phyloP scores from a whole-genome alignment of 768 basidiomycete genomes.

The Kwoniella bestiolae region DNA sequence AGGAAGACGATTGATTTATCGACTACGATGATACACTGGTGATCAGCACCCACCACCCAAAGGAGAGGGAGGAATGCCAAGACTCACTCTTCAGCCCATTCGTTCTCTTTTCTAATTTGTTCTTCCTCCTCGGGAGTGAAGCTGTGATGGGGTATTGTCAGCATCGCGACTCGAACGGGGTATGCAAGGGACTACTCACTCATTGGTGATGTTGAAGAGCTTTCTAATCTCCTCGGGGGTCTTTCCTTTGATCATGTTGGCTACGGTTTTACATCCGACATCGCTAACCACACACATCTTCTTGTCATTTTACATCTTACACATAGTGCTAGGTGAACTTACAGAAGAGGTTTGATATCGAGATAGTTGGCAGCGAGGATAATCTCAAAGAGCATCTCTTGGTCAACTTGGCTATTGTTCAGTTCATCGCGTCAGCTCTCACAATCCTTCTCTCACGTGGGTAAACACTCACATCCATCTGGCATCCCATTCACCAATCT shows the following conservation, averaged over 20 bases:
- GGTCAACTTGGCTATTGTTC: slow-evolving; percentile 69
- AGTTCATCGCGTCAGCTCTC: slow-evolving; percentile 13
- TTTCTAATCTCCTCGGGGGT: slow-evolving; percentile 99
- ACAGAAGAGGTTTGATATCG: slow-evolving; percentile 98
- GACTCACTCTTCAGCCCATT: slow-evolving; percentile 59
- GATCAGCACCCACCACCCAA: no score
- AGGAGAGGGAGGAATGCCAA: no score
- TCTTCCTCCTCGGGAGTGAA: slow-evolving; percentile 99
- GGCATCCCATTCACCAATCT: slow-evolving; percentile 99
- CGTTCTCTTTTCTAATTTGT: slow-evolving; percentile 99
- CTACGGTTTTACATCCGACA: slow-evolving; percentile 59
- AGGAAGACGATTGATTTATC: slow-evolving; percentile 9
- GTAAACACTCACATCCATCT: slow-evolving; percentile 60
- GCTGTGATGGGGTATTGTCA: slow-evolving; percentile 66
- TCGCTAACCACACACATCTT: slow-evolving; percentile 29
- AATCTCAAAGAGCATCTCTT: slow-evolving; percentile 99
- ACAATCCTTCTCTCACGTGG: not conserved
- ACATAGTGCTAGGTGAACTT: slow-evolving; percentile 49
- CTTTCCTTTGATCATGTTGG: slow-evolving; percentile 99
- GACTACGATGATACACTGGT: slow-evolving; percentile 1
- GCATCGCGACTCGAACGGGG: no score
- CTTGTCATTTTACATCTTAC: not conserved
- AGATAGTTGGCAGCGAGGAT: slow-evolving; percentile 99
- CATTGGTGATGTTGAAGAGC: slow-evolving; percentile 85
- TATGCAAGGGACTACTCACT: slow-evolving; percentile 34